phyloP scores from a whole-genome alignment of 192 early-diverging fungal species.

The Rhizoclosmatium sp. region DNA sequence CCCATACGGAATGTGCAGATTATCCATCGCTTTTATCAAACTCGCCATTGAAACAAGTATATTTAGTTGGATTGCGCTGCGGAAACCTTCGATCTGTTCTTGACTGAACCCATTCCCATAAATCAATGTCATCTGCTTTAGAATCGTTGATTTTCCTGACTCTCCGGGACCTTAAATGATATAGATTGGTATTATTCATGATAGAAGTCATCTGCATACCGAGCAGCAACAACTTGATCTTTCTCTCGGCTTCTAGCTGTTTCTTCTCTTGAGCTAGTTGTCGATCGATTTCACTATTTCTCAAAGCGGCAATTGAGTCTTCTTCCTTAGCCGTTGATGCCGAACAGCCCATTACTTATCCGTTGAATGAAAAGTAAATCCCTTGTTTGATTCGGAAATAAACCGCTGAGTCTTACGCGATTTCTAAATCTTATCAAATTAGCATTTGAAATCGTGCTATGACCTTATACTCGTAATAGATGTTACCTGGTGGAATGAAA shows the following conservation, averaged over 20 bases:
- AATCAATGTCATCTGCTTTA: conserved; percentile 36
- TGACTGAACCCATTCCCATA: conserved; percentile 19
- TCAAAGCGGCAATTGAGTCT: conserved; percentile 78
- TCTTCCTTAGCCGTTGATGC: conserved; percentile 67
- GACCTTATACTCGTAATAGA: no score
- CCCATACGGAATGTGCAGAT: conserved; percentile 23
- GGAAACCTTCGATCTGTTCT: background rate
- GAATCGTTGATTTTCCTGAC: conserved; percentile 33
- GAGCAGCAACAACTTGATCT: conserved; percentile 95
- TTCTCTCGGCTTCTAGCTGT: conserved; percentile 69
- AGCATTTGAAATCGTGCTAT: no score
- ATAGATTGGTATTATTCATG: background rate
- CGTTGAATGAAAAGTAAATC: no score
- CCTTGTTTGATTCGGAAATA: no score
- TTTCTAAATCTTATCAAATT: no score
- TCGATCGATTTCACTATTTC: conserved; percentile 90
- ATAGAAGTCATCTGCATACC: conserved; percentile 31
- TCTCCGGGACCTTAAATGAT: conserved; percentile 26
- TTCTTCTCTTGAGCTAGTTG: conserved; percentile 82
- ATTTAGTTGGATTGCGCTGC: conserved; percentile 3
- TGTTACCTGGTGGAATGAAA: no score
- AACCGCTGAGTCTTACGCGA: no score
- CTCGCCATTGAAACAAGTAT: background rate
- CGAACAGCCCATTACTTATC: background rate
- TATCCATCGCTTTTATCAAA: conserved; percentile 30